Conservation (phyloP, 31 red algal species). For the Bonnemaisonia californica region DNA sequence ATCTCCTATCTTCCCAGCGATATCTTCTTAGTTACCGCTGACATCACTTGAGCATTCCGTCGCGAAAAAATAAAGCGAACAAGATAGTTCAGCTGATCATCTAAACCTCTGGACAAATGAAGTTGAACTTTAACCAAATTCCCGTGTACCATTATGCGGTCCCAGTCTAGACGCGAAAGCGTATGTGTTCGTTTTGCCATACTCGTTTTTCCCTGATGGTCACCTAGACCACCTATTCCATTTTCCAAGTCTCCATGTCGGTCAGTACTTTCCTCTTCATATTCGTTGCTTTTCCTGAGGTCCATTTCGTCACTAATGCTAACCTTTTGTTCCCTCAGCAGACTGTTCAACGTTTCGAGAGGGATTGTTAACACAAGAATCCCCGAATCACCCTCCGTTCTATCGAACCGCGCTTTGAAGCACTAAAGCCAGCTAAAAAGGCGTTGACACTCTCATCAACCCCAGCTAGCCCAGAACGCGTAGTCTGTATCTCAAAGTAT, state of each 20-base stretch:
- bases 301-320: too few relatives aligned
- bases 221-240: background rate
- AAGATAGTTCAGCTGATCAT: background rate
- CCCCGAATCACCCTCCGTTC: too few relatives aligned
- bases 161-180: conserved; percentile 7
- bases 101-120: background rate
- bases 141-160: background rate
- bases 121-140: background rate
- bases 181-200: background rate
- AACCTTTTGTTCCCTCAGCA: too few relatives aligned
- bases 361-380: too few relatives aligned
- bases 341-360: too few relatives aligned
- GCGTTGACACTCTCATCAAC: too few relatives aligned
- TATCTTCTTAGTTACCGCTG: background rate
- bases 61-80: conserved; percentile 14
- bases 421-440: too few relatives aligned
- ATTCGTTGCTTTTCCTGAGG: too few relatives aligned
- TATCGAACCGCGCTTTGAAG: too few relatives aligned
- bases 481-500: too few relatives aligned
- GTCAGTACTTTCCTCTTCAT: too few relatives aligned
- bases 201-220: background rate
- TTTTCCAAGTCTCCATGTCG: background rate
- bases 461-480: too few relatives aligned
- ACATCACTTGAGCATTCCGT: background rate
- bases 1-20: background rate